Base-by-base conservation (phyloP, 2,329 filamentous ascomycete genomes). In the Phyllosticta ampelicida region DNA sequence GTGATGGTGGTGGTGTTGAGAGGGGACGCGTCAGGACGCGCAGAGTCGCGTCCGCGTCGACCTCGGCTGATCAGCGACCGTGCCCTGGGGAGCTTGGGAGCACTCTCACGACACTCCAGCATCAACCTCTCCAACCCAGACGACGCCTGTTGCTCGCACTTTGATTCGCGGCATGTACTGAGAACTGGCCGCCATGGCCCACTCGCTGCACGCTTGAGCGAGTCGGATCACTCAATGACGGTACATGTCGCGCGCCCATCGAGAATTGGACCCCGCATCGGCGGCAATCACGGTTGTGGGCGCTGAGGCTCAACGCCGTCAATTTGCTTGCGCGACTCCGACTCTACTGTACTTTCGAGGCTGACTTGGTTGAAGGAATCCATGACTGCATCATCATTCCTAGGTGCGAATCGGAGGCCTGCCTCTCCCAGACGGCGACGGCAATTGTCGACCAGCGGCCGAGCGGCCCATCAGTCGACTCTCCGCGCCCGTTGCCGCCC, bases 201-300 rank as follows among this genome's bases (percentile, higher is more conserved):
- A 26, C 23, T 8, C 23, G 8, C 23, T 26, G 23, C 23, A 26
- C 23, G 23, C n/a, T 26, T 8, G 23, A 26, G n/a, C 13, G 13
- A 44, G 36, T 44, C 36, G 36, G 36, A 44, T 16, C 36, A 44
- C n/a, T 44, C 36, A 44, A 36, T 48, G 49, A 50, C 44, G 55
- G 29, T 57, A 53, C 55, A 57, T 57, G 26, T 30, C 48, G 30
- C 55, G 29, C 50, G 50, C 16, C 28, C 55, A 57, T 57, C 55
- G 55, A 57, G 20, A 20, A 21, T 48, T n/a, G 13, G 36, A 36
- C 36, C 36, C 36, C 36, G 36, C 36, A 44, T 44, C 36, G 36
- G 36, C 3, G 36, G 13, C 36, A 16, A 44, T 16, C 36, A 44
- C 36, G 4, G 6, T 8, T 44, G 36, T 44, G 11, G 36, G 8